phyloP scores from a whole-genome alignment of 1,139 yeast species.

The Kodamaea suecica region DNA sequence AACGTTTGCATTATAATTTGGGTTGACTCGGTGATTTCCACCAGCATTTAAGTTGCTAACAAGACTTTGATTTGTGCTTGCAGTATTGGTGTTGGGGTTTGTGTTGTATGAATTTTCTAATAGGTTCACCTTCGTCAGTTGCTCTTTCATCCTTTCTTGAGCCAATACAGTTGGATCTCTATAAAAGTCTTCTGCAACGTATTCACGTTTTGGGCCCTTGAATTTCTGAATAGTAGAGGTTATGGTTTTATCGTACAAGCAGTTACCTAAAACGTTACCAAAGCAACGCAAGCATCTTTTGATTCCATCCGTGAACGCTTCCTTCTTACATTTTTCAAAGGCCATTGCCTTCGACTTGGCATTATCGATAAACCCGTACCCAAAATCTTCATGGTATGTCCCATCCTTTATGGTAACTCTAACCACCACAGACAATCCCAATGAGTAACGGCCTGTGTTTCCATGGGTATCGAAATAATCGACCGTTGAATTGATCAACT shows the following conservation, averaged over 20 bases:
- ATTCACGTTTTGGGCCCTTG: conserved; percentile 50
- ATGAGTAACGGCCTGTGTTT: conserved; percentile 49
- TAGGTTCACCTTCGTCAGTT: conserved; percentile 12
- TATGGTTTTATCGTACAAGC: conserved; percentile 70
- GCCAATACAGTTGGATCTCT: conserved; percentile 37
- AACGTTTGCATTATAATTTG: not conserved
- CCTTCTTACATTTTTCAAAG: conserved; percentile 77
- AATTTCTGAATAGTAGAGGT: conserved; percentile 54
- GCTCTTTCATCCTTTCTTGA: conserved; percentile 24
- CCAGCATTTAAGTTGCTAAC: not conserved
- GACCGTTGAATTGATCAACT: conserved; percentile 60
- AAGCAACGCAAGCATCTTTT: conserved; percentile 74
- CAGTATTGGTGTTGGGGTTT: not conserved
- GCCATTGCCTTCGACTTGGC: conserved; percentile 70
- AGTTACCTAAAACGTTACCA: conserved; percentile 78
- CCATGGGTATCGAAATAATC: conserved; percentile 67
- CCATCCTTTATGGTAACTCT: conserved; percentile 73
- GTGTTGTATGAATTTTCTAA: conserved; percentile 8
- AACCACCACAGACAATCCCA: conserved; percentile 71
- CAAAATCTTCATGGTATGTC: conserved; percentile 75
- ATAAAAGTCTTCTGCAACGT: conserved; percentile 45
- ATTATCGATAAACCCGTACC: conserved; percentile 76
- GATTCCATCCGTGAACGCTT: conserved; percentile 77
- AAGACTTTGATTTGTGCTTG: no score
- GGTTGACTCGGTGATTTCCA: not conserved